Evolutionary conservation across 1,284 basidiomycete genomes (phyloP), one percentile per base, ranked within the genome.

Genomic region (Neonothopanus nambi): DNA sequence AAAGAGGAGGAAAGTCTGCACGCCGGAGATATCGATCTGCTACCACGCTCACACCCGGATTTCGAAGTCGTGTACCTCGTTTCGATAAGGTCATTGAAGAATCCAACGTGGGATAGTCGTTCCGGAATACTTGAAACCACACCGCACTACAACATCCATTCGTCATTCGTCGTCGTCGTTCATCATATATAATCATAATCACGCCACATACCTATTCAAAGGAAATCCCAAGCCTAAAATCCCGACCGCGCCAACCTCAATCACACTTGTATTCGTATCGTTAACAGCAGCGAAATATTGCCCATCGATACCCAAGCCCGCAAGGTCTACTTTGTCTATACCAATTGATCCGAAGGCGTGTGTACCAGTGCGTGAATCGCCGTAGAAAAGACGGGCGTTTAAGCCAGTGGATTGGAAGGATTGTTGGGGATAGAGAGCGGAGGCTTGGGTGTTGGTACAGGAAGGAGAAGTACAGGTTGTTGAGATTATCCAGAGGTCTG

Each of bases 181-280:
- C n/a, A n/a, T n/a, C n/a, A n/a, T n/a, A n/a, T n/a, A n/a, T n/a
- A n/a, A n/a, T n/a, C n/a, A n/a, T n/a, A n/a, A n/a, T n/a, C n/a
- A n/a, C n/a, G n/a, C n/a, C 24, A 51, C 57, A 11, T 20, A 79
- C 80, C 79, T 81, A 51, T 76, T 77, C n/a, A 74, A 63, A 5
- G 80, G 80, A 48, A 83, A 84, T 0, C 82, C 82, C n/a, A 84
- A 67, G 1, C 82, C 82, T 56, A 84, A 73, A 37, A 84, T 81
- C 1, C 82, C 81, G 20, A 71, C 69, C 15, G 75, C 69, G 3
- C 72, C 72, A 1, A 71, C 75, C 23, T 74, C 65, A 28, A 70
- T 55, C 3, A 83, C 67, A 15, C 67, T 74, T 4, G 79, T 80
- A 53, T 81, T 76, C 9, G 82, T 83, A n/a, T 70, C 61, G 59